Conservation (phyloP, 371 early-diverging fungal species). For the Mucor mucedo region DNA sequence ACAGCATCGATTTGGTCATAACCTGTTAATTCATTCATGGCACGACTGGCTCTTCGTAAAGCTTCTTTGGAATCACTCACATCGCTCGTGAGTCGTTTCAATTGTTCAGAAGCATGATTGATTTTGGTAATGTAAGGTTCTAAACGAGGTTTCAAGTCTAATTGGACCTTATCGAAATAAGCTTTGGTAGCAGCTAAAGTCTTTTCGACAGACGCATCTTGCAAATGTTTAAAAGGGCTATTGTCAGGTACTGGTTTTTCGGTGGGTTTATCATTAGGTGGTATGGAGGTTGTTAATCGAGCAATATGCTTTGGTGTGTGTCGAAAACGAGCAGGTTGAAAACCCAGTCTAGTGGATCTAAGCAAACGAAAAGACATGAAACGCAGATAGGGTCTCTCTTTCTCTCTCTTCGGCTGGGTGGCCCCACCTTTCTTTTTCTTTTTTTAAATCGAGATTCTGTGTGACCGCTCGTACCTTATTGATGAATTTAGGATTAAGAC, state of each 20-base stretch:
- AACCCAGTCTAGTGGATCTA: background rate
- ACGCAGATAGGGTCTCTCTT: too few species aligned
- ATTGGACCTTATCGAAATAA: constrained; percentile 38
- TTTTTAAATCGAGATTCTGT: too few species aligned
- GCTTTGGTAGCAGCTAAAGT: constrained; percentile 7
- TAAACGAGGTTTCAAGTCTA: constrained; percentile 34
- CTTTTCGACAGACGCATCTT: constrained; percentile 5
- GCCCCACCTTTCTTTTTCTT: too few species aligned
- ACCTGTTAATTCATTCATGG: constrained; percentile 83
- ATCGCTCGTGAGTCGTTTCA: constrained; percentile 43
- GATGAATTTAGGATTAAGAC: too few species aligned
- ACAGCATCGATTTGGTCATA: constrained; percentile 78
- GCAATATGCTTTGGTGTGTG: background rate
- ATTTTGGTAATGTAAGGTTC: constrained; percentile 36
- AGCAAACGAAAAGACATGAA: background rate
- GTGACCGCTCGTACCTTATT: too few species aligned
- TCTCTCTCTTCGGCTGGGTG: too few species aligned
- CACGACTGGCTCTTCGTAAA: constrained; percentile 48
- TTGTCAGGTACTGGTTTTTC: background rate
- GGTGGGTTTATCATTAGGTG: background rate
- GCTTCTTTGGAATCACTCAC: constrained; percentile 56
- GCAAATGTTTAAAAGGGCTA: too few species aligned
- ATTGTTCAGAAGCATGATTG: constrained; percentile 32
- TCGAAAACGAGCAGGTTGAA: background rate
- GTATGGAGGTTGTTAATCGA: background rate